Base-by-base conservation (phyloP, 2,329 filamentous ascomycete species). In the Epichloe hybrida region DNA sequence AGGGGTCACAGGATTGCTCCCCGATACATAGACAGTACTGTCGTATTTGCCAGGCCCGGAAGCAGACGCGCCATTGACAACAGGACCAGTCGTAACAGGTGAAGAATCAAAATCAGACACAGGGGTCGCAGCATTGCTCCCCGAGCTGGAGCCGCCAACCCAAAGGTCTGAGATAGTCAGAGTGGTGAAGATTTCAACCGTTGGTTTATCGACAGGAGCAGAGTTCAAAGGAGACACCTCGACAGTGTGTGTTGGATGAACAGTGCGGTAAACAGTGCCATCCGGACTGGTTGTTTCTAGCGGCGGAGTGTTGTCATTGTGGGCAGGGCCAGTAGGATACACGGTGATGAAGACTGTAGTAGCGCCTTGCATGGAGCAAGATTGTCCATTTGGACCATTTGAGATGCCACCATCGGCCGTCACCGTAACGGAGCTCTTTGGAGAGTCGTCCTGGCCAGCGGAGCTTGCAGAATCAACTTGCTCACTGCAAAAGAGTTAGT, bases 321-420 rank as follows among this genome's bases (percentile, higher is more conserved):
- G 52, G 50, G 45, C 55, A 56, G 64, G 54, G 43, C 56, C 59
- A 51, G 62, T 60, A 13, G 69, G 66, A 49, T 64, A 65, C 47
- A 75, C 63, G 37, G 74, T 76, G 55, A 77, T 61, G 56, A 75
- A 72, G 53, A 76, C 66, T 39, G 74, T 76, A 37, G 65, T 68
- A 36, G 68, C 69, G 7, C 61, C 61, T 52, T 65, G 58, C 40
- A 64, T 52, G 53, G 66, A 62, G 56, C 74, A 76, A 23, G 66
- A 72, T 46, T 62, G 58, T 40, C 42, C 55, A 45, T 43, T 44
- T 35, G 46, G 23, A 4, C 41, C 52, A 27, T 39, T 50, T 4
- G 54, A 50, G 37, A 45, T 47, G 37, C 52, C 50, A 36, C 42
- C 41, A 38, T 48, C 47, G 35, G 44, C 47, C 20, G 40, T 49